phyloP scores from a whole-genome alignment of 805 yeast genomes.

The Saturnispora gosingensis region DNA sequence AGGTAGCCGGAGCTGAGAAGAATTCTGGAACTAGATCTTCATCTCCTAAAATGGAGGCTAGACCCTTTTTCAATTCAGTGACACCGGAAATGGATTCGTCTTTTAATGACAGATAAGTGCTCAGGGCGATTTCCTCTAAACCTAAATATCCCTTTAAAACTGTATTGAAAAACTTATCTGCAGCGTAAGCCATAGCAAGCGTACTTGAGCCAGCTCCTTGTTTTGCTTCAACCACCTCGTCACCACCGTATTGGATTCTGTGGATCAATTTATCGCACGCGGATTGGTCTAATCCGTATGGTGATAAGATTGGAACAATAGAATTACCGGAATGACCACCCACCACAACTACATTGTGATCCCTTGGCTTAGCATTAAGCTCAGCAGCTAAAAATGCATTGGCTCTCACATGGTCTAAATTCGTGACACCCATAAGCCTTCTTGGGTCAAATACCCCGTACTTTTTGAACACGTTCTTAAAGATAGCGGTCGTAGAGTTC shows the following conservation, averaged over 20 bases:
- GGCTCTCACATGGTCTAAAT: slow-evolving; percentile 80
- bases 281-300: slow-evolving; percentile 13
- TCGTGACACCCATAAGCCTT: slow-evolving; percentile 80
- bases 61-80: slow-evolving; percentile 31
- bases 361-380: slow-evolving; percentile 37
- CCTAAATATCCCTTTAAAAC: slow-evolving; percentile 24
- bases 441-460: slow-evolving; percentile 60
- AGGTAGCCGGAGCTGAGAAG: slow-evolving; percentile 55
- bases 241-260: slow-evolving; percentile 94
- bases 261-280: slow-evolving; percentile 49
- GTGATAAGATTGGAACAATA: slow-evolving; percentile 74
- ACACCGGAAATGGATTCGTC: slow-evolving; percentile 45
- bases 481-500: slow-evolving; percentile 86
- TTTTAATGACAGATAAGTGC: slow-evolving; percentile 42
- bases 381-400: slow-evolving; percentile 56
- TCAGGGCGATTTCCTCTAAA: slow-evolving; percentile 55
- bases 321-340: slow-evolving; percentile 97
- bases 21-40: slow-evolving; percentile 19
- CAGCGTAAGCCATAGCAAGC: slow-evolving; percentile 89
- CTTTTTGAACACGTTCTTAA: slow-evolving; percentile 67
- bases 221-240: slow-evolving; percentile 89
- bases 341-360: slow-evolving; percentile 60
- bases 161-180: slow-evolving; percentile 61
- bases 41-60: slow-evolving; percentile 1
- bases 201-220: slow-evolving; percentile 93